Evolutionary conservation across 1,139 yeast species (phyloP).

Genomic region (Saccharomyces pastorianus): DNA sequence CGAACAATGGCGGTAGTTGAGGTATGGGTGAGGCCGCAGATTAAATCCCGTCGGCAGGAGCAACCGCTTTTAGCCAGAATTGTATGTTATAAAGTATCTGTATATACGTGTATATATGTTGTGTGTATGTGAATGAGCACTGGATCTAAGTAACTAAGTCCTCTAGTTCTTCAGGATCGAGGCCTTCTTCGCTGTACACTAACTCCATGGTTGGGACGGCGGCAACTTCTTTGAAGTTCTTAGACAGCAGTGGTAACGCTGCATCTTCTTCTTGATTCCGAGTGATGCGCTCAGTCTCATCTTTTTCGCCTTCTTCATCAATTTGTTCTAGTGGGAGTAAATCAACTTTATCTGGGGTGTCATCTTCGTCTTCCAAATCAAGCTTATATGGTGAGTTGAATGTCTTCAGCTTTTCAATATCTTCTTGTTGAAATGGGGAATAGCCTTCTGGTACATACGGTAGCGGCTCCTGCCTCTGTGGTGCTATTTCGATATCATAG

Average conservation of each 20-base stretch:
- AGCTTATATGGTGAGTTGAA: constrained; percentile 13
- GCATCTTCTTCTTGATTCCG: not conserved
- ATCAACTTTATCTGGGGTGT: not conserved
- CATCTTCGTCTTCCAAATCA: constrained; percentile 6
- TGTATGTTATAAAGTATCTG: not conserved
- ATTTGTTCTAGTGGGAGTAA: constrained; percentile 6
- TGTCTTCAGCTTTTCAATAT: constrained; percentile 20
- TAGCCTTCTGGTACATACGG: constrained; percentile 26
- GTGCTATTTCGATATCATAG: constrained; percentile 21
- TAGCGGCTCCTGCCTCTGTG: constrained; percentile 15
- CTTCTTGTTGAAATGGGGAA: constrained; percentile 16
- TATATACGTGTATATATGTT: not conserved
- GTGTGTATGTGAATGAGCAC: not conserved
- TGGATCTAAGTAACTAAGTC: constrained; percentile 8
- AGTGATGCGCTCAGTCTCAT: not conserved
- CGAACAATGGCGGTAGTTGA: not conserved
- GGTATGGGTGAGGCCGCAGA: not conserved
- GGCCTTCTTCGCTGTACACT: constrained; percentile 13
- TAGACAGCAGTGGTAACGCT: not conserved
- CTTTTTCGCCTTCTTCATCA: not conserved
- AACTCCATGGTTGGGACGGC: constrained; percentile 6
- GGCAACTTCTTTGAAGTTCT: not conserved
- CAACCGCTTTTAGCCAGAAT: not conserved
- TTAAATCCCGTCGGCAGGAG: not conserved
- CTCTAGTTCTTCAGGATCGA: constrained; percentile 12